Evolutionary conservation across 2,329 filamentous ascomycete genomes (phyloP), one percentile per base, ranked within the genome.

Genomic region (Fusarium staphyleae): DNA sequence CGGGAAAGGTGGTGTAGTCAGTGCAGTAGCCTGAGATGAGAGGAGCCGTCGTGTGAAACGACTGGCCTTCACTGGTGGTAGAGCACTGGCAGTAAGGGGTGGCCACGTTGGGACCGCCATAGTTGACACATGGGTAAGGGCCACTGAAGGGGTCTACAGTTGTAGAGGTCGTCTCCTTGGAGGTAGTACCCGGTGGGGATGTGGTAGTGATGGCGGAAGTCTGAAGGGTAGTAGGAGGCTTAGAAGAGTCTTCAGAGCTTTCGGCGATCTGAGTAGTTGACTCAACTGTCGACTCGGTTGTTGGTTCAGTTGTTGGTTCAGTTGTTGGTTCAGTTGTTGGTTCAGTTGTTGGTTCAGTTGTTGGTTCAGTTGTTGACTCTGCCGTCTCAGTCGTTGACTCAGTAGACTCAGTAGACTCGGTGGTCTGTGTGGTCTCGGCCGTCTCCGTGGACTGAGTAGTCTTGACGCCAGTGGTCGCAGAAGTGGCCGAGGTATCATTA

Each of bases 201-300:
- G 40, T 44, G 11, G 36, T 51, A 9, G 48, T 45, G n/a, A 54
- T 52, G 24, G 43, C 39, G 0, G 55, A 58, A 2, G 55, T 58
- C 3, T 37, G 33, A 12, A 59, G 44, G 18, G 55, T 58, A 2
- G 55, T 59, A 8, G 52, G 52, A 8, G 44, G 42, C 13, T 24
- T 33, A 14, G 50, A 29, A 12, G 42, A 9, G 22, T 32, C 16
- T 32, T 45, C 42, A 12, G 33, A 19, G 4, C 22, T 13, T 12
- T 30, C 28, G 12, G 18, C 5, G 4, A 24, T 33, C 12, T 39
- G 16, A 5, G 40, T 33, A 12, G 44, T 44, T 11, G 43, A 30
- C 9, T 15, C 9, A 8, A 15, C 13, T 1, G 50, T n/a, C 3
- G 40, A n/a, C 18, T 29, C 34, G 1, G 51, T 32, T 0, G 41